Evolutionary conservation across 768 basidiomycete genomes (phyloP).

Genomic region (Bullera alba): DNA sequence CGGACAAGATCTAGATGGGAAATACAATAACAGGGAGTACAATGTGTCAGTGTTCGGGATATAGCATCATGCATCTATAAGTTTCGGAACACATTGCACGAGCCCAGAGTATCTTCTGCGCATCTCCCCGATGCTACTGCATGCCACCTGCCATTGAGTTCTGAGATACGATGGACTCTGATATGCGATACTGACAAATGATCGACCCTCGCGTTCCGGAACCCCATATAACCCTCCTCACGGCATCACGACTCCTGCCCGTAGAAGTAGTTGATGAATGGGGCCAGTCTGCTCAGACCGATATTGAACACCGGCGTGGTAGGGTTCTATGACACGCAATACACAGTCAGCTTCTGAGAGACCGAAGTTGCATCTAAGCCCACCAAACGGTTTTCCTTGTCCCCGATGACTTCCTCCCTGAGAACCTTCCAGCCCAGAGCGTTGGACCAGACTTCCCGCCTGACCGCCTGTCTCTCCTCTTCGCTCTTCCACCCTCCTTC

Average conservation of each 20-base stretch:
- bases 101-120: too few species aligned
- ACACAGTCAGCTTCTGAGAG: not conserved
- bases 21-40: conserved; percentile 19
- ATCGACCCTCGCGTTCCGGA: too few species aligned
- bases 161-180: too few species aligned
- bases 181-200: too few species aligned
- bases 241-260: conserved; percentile 50
- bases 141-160: too few species aligned
- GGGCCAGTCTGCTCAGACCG: conserved; percentile 61
- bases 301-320: conserved; percentile 74
- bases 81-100: too few species aligned
- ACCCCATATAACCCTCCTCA: too few species aligned
- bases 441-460: conserved; percentile 53
- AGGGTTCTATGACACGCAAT: conserved; percentile 57
- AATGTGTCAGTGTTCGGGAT: too few species aligned
- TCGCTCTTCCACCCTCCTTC: conserved; percentile 37
- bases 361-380: conserved; percentile 6
- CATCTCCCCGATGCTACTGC: not conserved
- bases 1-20: conserved; percentile 38
- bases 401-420: conserved; percentile 54
- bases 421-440: conserved; percentile 65
- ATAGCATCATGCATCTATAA: too few species aligned
- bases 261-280: conserved; percentile 68
- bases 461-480: conserved; percentile 43
- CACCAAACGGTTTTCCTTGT: conserved; percentile 53